Conservation (phyloP, 1,284 basidiomycete genomes). For the Inonotus hispidus region DNA sequence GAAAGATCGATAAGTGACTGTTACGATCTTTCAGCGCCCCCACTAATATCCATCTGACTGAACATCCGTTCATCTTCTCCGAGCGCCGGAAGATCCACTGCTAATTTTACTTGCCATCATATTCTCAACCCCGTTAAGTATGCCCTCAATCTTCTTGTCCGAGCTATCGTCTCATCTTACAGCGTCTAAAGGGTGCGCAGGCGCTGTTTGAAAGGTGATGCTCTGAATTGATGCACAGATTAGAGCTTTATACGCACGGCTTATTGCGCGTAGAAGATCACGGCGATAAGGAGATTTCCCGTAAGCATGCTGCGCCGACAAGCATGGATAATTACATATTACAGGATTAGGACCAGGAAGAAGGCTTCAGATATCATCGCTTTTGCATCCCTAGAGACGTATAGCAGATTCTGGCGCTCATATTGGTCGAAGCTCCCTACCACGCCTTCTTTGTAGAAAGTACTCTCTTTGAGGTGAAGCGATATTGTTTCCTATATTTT, state of each 20-base stretch:
- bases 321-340: not conserved
- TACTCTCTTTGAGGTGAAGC: no score
- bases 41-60: not conserved
- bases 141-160: not conserved
- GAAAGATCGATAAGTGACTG: not conserved
- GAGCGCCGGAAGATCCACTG: not conserved
- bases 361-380: not conserved
- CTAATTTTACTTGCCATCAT: not conserved
- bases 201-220: not conserved
- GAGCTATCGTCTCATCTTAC: not conserved
- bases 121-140: not conserved
- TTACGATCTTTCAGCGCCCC: not conserved
- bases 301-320: not conserved
- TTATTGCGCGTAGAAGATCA: not conserved
- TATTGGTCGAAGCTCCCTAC: not conserved
- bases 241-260: not conserved
- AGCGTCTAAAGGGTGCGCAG: not conserved
- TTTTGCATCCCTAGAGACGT: not conserved
- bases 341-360: not conserved
- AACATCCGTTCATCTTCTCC: not conserved
- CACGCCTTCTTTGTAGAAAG: not conserved
- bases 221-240: not conserved
- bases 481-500: no score
- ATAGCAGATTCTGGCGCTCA: not conserved
- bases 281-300: not conserved